These are phyloP conservation scores for Pseudovirgaria hyperparasitica DNA, from an alignment of 2,329 filamentous ascomycete species.

Conservation along the genomic window DNA sequence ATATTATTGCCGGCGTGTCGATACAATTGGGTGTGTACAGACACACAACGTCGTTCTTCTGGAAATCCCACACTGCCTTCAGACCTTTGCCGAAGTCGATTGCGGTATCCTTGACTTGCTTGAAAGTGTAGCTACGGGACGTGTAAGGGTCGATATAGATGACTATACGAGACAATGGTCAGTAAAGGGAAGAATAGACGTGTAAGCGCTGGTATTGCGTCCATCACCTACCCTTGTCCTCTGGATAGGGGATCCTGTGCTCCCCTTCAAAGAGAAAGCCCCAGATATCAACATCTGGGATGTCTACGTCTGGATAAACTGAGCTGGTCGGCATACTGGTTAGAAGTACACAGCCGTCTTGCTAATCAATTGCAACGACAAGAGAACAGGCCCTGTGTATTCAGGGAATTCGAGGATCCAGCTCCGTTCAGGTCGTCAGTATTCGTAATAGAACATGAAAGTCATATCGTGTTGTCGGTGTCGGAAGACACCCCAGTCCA, in stretches of 20 bases:
- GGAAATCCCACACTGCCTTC: constrained; percentile 61
- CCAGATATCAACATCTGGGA: constrained; percentile 71
- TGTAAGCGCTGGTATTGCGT: background rate
- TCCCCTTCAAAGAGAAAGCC: constrained; percentile 61
- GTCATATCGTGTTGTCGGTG: no score
- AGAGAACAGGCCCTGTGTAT: no score
- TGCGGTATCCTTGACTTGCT: constrained; percentile 51
- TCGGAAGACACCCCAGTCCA: no score
- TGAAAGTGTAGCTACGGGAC: constrained; percentile 55
- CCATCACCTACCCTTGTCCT: constrained; percentile 54
- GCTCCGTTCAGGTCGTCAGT: no score
- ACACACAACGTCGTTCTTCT: constrained; percentile 69
- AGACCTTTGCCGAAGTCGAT: constrained; percentile 71
- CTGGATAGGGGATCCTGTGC: constrained; percentile 50
- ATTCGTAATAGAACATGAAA: no score
- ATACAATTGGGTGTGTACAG: constrained; percentile 79
- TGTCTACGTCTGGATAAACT: constrained; percentile 48
- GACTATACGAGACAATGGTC: constrained; percentile 35
- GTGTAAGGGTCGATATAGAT: constrained; percentile 69
- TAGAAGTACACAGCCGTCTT: no score
- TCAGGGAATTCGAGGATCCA: no score
- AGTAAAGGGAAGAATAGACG: background rate
- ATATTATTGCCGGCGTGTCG: constrained; percentile 65
- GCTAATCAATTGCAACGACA: no score
- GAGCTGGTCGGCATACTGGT: constrained; percentile 58